Evolutionary conservation across 768 basidiomycete genomes (phyloP).

Genomic region (Phylloporus arenicola): DNA sequence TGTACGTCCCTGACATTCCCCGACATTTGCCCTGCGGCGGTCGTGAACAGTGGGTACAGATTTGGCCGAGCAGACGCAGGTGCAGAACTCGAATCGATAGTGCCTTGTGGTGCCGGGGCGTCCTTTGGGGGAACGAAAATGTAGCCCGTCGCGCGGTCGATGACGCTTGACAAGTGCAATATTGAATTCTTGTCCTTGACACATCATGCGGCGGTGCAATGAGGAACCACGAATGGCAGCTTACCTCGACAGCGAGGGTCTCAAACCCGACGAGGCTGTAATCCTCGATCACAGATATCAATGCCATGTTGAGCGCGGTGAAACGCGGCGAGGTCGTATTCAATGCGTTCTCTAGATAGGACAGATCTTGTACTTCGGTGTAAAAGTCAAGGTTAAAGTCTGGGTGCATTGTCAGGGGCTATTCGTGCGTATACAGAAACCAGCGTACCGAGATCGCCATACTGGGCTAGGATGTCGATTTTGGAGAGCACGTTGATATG

Average conservation of each 20-base stretch:
- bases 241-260: slow-evolving; percentile 91
- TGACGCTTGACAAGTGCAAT: slow-evolving; percentile 74
- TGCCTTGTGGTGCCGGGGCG: slow-evolving; percentile 29
- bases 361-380: slow-evolving; percentile 95
- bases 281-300: slow-evolving; percentile 92
- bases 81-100: slow-evolving; percentile 27
- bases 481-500: slow-evolving; percentile 97
- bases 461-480: slow-evolving; percentile 83
- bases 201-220: background rate
- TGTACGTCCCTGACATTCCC: slow-evolving; percentile 73
- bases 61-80: slow-evolving; percentile 52
- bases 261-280: slow-evolving; percentile 92
- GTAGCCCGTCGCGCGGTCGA: slow-evolving; percentile 92
- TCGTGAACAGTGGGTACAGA: slow-evolving; percentile 59
- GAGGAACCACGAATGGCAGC: slow-evolving; percentile 10
- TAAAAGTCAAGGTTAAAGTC: slow-evolving; percentile 98
- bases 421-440: background rate
- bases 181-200: slow-evolving; percentile 88
- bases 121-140: slow-evolving; percentile 65
- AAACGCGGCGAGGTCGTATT: slow-evolving; percentile 63
- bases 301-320: slow-evolving; percentile 76
- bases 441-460: slow-evolving; percentile 81
- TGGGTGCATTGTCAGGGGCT: slow-evolving; percentile 27
- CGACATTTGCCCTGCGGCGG: slow-evolving; percentile 50
- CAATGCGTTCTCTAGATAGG: slow-evolving; percentile 76